phyloP scores from a whole-genome alignment of 2,329 filamentous ascomycete species.

The Sarocladiaceae sp. region DNA sequence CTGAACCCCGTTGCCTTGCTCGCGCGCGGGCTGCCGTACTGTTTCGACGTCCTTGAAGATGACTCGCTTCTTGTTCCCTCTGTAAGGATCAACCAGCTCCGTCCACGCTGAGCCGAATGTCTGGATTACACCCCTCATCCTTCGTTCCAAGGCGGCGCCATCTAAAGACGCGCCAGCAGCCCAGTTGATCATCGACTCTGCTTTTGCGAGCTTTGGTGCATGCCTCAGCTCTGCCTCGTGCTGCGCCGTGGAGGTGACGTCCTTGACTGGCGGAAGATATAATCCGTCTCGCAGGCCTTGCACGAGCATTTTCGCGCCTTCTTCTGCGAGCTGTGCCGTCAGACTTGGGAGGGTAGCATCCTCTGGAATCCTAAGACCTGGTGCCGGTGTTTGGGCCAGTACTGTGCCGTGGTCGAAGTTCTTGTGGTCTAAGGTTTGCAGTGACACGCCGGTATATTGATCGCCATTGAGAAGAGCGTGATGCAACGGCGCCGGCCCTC shows the following conservation, averaged over 20 bases:
- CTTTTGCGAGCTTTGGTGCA: slow-evolving; percentile 67
- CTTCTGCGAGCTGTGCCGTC: slow-evolving; percentile 45
- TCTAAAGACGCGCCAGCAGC: slow-evolving; percentile 34
- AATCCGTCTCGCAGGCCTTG: slow-evolving; percentile 53
- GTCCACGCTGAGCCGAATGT: slow-evolving; percentile 66
- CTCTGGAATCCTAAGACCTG: slow-evolving; percentile 46
- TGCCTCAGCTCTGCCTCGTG: slow-evolving; percentile 31
- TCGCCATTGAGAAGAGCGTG: slow-evolving; percentile 66
- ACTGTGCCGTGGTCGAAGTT: slow-evolving; percentile 75
- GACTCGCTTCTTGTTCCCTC: not conserved
- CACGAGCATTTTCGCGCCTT: slow-evolving; percentile 67
- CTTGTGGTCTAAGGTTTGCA: slow-evolving; percentile 76
- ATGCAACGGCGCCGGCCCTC: slow-evolving; percentile 80
- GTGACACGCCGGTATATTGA: slow-evolving; percentile 62
- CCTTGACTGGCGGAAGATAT: slow-evolving; percentile 57
- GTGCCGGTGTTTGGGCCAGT: slow-evolving; percentile 60
- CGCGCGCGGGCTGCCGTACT: not conserved
- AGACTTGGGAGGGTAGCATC: slow-evolving; percentile 37
- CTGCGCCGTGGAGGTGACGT: slow-evolving; percentile 22
- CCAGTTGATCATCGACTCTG: slow-evolving; percentile 60
- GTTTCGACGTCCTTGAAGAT: slow-evolving; percentile 1
- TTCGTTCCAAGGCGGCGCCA: not conserved
- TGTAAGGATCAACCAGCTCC: slow-evolving; percentile 18
- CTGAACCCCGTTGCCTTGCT: no score
- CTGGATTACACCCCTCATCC: slow-evolving; percentile 39